Evolutionary conservation across 148 eudicot species (phyloP), one percentile per base, ranked within the genome.

Genomic region (Mesembryanthemum crystallinum): DNA sequence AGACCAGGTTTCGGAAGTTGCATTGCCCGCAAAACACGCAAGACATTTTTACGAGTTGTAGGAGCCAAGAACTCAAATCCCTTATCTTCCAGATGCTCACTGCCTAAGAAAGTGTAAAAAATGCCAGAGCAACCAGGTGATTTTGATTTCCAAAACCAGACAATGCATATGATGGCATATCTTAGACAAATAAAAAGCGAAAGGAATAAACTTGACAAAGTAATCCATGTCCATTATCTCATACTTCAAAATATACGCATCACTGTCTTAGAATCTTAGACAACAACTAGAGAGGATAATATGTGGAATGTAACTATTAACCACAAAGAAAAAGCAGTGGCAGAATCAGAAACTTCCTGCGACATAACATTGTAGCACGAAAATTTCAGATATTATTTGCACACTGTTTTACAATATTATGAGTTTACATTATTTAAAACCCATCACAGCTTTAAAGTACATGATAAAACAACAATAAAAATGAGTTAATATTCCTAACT

Each of bases 21-120:
- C 97, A 95, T 86, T 58, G 97, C 99, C 63, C 99, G 94, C 81
- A 95, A 80, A 61, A 89, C 93, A 39, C 97, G 84, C 76, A 95
- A 78, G 68, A 91, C 87, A 88, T 95, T 95, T 79, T 88, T 86
- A 59, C 88, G 86, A 61, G 99, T 92, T 67, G 97, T 95, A 75
- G 99, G 99, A n/a, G 99, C 99, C 78, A 81, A 73, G 75, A 92
- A 87, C 76, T 90, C 94, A 83, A 92, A 95, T n/a, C 88, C 88
- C n/a, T 79, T 86, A 59, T 73, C 78, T 77, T 82, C 83, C 58
- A 62, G 32, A 82, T 14, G 71, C 76, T 75, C 88, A 73, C 63
- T 47, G 76, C 98, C 98, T 94, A 77, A 37, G 76, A 1, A 80
- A 17, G 47, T 52, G 42, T 59, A 73, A 73, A 76, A n/a, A 21